Conservation (phyloP, 2,329 filamentous ascomycete genomes). For the Penicillium rolfsii region DNA sequence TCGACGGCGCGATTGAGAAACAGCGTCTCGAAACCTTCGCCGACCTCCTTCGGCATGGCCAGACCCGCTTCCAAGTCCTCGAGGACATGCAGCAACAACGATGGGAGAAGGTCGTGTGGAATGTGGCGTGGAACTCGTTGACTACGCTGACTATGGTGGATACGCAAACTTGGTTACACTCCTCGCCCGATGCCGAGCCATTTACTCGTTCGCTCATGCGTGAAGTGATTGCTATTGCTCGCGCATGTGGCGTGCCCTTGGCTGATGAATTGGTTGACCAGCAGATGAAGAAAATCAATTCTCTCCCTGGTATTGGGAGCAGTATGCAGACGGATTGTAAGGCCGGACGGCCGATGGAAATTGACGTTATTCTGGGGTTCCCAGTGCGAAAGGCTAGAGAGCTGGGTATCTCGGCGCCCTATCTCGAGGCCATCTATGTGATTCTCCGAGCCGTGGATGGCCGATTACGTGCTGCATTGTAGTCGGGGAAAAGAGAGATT, state of each 20-base stretch:
- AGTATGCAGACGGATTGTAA: constrained; percentile 53
- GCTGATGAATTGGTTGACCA: constrained; percentile 43
- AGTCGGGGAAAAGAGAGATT: background rate
- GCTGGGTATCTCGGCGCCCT: constrained; percentile 45
- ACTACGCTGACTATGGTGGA: constrained; percentile 50
- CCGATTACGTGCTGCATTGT: constrained; percentile 21
- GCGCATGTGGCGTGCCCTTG: constrained; percentile 44
- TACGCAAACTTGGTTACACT: constrained; percentile 48
- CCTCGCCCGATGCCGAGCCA: constrained; percentile 44
- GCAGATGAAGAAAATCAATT: constrained; percentile 44
- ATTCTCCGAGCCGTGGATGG: constrained; percentile 35
- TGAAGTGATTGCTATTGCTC: constrained; percentile 49
- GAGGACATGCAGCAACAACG: constrained; percentile 44
- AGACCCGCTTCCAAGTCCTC: constrained; percentile 43
- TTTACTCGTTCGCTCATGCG: constrained; percentile 48
- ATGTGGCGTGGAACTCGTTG: constrained; percentile 47
- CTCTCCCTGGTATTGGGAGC: constrained; percentile 46
- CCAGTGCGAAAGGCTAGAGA: constrained; percentile 47
- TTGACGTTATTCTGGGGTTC: constrained; percentile 53
- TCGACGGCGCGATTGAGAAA: constrained; percentile 39
- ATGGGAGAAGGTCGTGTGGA: constrained; percentile 51
- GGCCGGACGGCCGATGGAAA: constrained; percentile 48
- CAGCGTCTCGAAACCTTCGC: constrained; percentile 48
- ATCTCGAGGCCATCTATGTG: constrained; percentile 46
- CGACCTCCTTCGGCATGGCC: constrained; percentile 45